Evolutionary conservation across 2,329 filamentous ascomycete species (phyloP), one percentile per base, ranked within the genome.

Genomic region (Dothideomycetes sp.): DNA sequence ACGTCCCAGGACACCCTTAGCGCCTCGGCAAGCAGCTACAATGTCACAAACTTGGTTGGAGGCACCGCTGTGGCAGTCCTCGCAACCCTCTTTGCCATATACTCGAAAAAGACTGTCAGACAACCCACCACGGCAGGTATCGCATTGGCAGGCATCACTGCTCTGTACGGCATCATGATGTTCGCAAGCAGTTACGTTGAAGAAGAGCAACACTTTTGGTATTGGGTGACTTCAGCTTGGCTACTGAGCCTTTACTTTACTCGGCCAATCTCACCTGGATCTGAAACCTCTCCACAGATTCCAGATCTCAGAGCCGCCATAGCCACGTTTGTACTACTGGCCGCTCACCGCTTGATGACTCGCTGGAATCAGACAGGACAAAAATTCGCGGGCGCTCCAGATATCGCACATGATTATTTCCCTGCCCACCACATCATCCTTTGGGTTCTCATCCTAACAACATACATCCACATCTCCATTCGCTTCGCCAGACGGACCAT

Each of bases 171-270:
- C 2, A 58, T 76, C 29, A 93, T 95, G 77, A 96, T 96, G 88
- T 96, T 96, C 62, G 89, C 88, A 8, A 94, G 85, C 57, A 96
- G 88, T 54, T 98, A 91, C 58, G 86, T 98, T 2, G 91, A 98
- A 60, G 91, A 98, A 62, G 91, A 98, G 59, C 91, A 98, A 36
- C 86, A 96, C 49, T 95, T 94, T 57, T 98, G 91, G 91, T 96
- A 98, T 62, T 96, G 89, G 87, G 63, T 77, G 1, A 74, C 81
- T 0, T 79, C 81, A 0, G 73, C 76, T 5, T 93, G 84, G 84
- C 61, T 69, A 14, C 36, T 37, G 4, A 36, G 34, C 31, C 41
- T 43, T 12, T 43, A 36, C 18, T 34, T 18, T 19, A 16, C 32
- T 16, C 8, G 16, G n/a, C n/a, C n/a, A n/a, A n/a, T n/a, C n/a